A percentile compares a stretch with the other conserved stretches of the same genome.
Conservation (phyloP, 2,329 filamentous ascomycete genomes). For the Colletotrichum musae region DNA sequence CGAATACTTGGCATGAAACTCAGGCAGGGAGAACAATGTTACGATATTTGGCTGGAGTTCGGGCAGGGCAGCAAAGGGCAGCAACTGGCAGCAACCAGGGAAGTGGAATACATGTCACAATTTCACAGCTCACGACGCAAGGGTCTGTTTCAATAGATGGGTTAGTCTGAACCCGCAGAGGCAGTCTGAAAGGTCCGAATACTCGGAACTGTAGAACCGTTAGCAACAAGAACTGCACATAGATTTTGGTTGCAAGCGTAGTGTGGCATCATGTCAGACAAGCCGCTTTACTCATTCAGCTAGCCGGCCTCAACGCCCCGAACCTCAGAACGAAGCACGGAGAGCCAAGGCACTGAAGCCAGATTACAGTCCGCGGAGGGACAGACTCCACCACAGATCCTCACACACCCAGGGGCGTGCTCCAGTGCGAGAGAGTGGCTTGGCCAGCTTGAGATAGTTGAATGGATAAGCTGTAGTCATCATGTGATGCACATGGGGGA, state of each 20-base stretch:
- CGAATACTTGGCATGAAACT: too few species aligned
- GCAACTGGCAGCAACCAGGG: too few species aligned
- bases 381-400: constrained; percentile 83
- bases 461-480: constrained; percentile 84
- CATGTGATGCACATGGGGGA: constrained; percentile 51
- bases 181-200: too few species aligned
- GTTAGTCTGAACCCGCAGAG: too few species aligned
- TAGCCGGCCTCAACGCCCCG: constrained; percentile 67
- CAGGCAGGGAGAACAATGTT: too few species aligned
- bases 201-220: background rate
- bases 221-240: background rate
- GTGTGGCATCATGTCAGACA: constrained; percentile 62
- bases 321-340: constrained; percentile 56
- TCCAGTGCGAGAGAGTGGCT: constrained; percentile 83
- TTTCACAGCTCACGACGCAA: too few species aligned
- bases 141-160: too few species aligned
- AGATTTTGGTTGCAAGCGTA: background rate
- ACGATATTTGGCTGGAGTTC: too few species aligned
- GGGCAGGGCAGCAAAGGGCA: too few species aligned
- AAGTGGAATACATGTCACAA: too few species aligned
- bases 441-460: constrained; percentile 77
- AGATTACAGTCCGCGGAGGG: constrained; percentile 63
- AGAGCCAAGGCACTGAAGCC: constrained; percentile 67
- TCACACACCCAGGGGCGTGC: constrained; percentile 63
- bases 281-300: constrained; percentile 79